Conservation (phyloP, 768 basidiomycete genomes). For the Leccinum aurantiacum region DNA sequence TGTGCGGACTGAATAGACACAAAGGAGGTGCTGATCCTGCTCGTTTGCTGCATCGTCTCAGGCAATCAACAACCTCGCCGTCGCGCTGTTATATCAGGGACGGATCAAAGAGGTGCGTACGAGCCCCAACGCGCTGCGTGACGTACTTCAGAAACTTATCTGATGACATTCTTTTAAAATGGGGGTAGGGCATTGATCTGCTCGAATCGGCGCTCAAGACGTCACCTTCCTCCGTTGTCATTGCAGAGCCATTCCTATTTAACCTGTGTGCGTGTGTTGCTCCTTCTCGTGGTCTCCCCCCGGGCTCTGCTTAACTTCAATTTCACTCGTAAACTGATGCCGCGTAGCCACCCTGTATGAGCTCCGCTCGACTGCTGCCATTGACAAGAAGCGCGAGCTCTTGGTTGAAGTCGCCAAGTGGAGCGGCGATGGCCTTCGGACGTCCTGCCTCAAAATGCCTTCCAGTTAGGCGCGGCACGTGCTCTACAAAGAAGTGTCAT, state of each 20-base stretch:
- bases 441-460: conserved; percentile 78
- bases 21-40: neutral
- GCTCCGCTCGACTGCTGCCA: conserved; percentile 67
- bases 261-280: conserved; percentile 63
- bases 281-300: neutral
- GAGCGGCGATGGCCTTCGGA: conserved; percentile 81
- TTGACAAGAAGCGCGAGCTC: conserved; percentile 74
- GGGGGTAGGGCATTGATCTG: conserved; percentile 60
- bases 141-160: neutral
- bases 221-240: conserved; percentile 69
- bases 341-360: conserved; percentile 74
- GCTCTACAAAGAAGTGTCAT: neutral
- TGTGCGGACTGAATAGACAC: neutral
- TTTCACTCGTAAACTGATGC: neutral
- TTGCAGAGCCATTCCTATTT: conserved; percentile 82
- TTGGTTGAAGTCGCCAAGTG: conserved; percentile 78
- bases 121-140: neutral
- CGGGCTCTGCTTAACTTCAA: neutral
- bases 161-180: neutral
- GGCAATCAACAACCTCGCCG: conserved; percentile 79
- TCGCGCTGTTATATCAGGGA: conserved; percentile 69
- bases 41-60: conserved; percentile 20
- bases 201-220: conserved; percentile 60
- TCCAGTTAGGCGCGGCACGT: conserved; percentile 39
- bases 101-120: conserved; percentile 63